These are phyloP conservation scores for Penicillium italicum DNA, from an alignment of 2,329 filamentous ascomycete genomes.

Conservation along the genomic window DNA sequence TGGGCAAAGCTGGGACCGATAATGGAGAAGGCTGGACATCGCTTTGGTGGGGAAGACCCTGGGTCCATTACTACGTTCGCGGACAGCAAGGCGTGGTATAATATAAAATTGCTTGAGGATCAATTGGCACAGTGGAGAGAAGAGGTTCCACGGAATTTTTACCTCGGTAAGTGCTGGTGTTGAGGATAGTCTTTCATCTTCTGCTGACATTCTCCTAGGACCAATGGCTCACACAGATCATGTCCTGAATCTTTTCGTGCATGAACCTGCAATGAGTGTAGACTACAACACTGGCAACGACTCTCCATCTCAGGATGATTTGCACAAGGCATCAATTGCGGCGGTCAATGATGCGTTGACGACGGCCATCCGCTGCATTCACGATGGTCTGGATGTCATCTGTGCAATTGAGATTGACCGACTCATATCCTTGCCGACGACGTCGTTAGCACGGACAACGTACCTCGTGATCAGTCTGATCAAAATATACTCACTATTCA, in stretches of 20 bases:
- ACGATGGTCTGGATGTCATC: conserved; percentile 64
- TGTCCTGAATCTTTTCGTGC: conserved; percentile 67
- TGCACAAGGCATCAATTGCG: conserved; percentile 44
- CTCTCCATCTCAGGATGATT: conserved; percentile 19
- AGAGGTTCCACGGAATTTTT: conserved; percentile 52
- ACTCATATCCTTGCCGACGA: conserved; percentile 64
- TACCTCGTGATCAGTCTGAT: conserved; percentile 70
- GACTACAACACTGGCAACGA: conserved; percentile 50
- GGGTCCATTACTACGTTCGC: conserved; percentile 51
- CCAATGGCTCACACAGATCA: conserved; percentile 62
- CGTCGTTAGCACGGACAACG: conserved; percentile 67
- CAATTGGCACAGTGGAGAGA: conserved; percentile 60
- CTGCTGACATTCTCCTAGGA: conserved; percentile 41
- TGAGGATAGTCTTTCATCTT: not conserved
- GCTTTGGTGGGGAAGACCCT: conserved; percentile 66
- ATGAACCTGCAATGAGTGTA: conserved; percentile 69
- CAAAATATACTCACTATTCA: conserved; percentile 68
- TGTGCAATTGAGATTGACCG: conserved; percentile 56
- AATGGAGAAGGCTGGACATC: conserved; percentile 64
- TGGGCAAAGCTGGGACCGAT: conserved; percentile 59
- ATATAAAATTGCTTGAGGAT: conserved; percentile 62
- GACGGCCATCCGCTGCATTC: conserved; percentile 63
- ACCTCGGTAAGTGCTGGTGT: conserved; percentile 51
- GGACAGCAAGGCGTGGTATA: conserved; percentile 62
- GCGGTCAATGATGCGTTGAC: conserved; percentile 65